Conservation (phyloP, 2,329 filamentous ascomycete genomes). For the Stemphylium vesicarium region DNA sequence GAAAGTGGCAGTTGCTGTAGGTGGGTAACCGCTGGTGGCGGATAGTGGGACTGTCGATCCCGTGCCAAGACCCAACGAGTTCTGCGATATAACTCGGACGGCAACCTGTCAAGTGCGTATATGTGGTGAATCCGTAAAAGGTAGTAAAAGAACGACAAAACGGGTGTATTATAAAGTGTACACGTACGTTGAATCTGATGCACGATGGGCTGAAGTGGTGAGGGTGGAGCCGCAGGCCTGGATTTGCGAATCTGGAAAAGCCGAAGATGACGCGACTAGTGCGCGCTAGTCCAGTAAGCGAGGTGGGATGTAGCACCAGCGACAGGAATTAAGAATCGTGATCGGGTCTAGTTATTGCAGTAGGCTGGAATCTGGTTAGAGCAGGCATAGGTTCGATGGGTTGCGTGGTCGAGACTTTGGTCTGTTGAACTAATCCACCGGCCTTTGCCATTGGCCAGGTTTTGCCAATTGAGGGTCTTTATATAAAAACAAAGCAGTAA, state of each 20-base stretch:
- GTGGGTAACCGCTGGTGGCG: slow-evolving; percentile 23
- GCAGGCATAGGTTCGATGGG: neutral
- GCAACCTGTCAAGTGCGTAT: neutral
- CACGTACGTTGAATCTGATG: slow-evolving; percentile 14
- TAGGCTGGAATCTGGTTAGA: neutral
- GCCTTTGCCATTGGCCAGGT: neutral
- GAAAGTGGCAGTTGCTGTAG: slow-evolving; percentile 9
- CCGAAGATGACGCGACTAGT: slow-evolving; percentile 24
- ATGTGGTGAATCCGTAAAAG: neutral
- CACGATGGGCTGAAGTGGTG: slow-evolving; percentile 13
- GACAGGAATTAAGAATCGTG: neutral
- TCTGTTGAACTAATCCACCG: neutral
- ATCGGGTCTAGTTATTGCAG: neutral
- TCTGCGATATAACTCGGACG: slow-evolving; percentile 9
- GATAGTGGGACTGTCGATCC: slow-evolving; percentile 23
- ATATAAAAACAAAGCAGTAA: neutral
- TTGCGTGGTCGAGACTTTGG: neutral
- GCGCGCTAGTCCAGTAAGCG: slow-evolving; percentile 30
- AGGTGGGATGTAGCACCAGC: slow-evolving; percentile 12
- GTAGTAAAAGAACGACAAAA: neutral
- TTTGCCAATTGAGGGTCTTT: neutral
- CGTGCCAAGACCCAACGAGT: slow-evolving; percentile 18
- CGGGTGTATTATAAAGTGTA: neutral
- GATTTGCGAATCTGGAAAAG: slow-evolving; percentile 24
- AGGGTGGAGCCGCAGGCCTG: slow-evolving; percentile 18